Percentiles rank a stretch among this genome's conserved stretches.
Conservation (phyloP, 1,284 basidiomycete species). For the Ganoderma lingzhi region DNA sequence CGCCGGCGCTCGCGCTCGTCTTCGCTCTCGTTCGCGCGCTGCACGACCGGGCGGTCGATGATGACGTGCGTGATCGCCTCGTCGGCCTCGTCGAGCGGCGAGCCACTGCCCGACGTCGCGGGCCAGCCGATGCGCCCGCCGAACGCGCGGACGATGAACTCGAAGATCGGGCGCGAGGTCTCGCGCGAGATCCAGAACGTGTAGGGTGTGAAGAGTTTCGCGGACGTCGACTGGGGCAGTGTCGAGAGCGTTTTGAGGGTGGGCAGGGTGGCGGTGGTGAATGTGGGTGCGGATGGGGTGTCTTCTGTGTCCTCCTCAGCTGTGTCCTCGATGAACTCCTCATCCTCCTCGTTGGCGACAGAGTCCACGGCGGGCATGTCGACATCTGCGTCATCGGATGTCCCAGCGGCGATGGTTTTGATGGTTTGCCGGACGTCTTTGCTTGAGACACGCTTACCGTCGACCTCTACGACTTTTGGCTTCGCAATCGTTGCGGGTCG, state of each 20-base stretch:
- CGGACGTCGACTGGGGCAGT: conserved; percentile 59
- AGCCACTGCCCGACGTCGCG: conserved; percentile 85
- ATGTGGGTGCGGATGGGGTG: conserved; percentile 73
- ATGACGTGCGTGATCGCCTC: conserved; percentile 95
- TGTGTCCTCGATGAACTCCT: conserved; percentile 75
- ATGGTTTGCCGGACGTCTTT: conserved; percentile 81
- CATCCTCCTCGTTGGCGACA: conserved; percentile 56
- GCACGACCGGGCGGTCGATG: conserved; percentile 85
- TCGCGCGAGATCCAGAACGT: conserved; percentile 97
- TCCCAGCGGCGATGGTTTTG: conserved; percentile 59
- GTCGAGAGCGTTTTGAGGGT: conserved; percentile 82
- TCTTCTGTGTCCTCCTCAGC: conserved; percentile 67
- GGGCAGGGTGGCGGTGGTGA: conserved; percentile 77
- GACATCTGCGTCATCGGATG: conserved; percentile 45
- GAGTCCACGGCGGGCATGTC: conserved; percentile 48
- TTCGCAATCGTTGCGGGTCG: conserved; percentile 41
- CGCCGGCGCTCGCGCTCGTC: conserved; percentile 70
- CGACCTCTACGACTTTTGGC: conserved; percentile 55
- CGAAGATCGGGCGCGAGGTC: conserved; percentile 91
- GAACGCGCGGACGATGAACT: conserved; percentile 93
- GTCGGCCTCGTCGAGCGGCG: conserved; percentile 78
- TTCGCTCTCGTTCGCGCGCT: conserved; percentile 57
- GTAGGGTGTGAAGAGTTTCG: conserved; percentile 84
- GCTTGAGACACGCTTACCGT: conserved; percentile 66
- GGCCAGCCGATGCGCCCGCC: conserved; percentile 93